Evolutionary conservation across 78 protist genomes (phyloP), one percentile per base, ranked within the genome.

Genomic region (Dictyostelium discoideum): DNA sequence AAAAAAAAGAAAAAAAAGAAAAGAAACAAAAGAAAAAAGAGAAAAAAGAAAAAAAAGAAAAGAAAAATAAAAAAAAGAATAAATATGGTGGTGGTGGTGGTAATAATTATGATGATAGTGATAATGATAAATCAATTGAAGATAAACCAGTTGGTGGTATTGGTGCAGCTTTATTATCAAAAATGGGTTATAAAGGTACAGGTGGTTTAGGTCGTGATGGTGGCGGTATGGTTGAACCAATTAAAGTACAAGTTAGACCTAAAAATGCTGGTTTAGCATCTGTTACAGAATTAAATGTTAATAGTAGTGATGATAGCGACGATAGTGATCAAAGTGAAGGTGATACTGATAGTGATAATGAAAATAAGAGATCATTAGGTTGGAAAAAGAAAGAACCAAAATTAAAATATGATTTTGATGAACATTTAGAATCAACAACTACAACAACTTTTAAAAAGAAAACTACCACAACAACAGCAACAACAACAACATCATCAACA

Each of bases 181-280:
- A 89, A 22, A 26, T 80, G 86, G 94, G 94, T 37, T 89, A 89
- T 46, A 54, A 63, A 10, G 93, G 93, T 10, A 67, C 16, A 7
- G 77, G 83, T 46, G 94, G 87, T 69, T 20, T 89, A 20, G 87
- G 94, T 80, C n/a, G 7, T 10, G 87, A 48, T 44, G 94, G 94
- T 20, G 26, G 67, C 0, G 94, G 94, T 81, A 67, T 89, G 44
- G 87, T 63, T 8, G 94, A 89, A 32, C 94, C 94, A 24, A 81
- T 89, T 26, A 79, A 89, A 48, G 67, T 72, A 10, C 22, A 26
- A 29, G 86, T 84, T 13, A 80, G 94, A 80, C 86, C 94, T 20
- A 73, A 81, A 13, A 77, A 77, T 81, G 80, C 72, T n/a, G 94
- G 87, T 67, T 72, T 87, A 60, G 78, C 92, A 2, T 86, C 48